Percentiles rank a stretch among this genome's conserved stretches.
phyloP scores from a whole-genome alignment of 2,329 filamentous ascomycete genomes.

The Alternaria rosae region DNA sequence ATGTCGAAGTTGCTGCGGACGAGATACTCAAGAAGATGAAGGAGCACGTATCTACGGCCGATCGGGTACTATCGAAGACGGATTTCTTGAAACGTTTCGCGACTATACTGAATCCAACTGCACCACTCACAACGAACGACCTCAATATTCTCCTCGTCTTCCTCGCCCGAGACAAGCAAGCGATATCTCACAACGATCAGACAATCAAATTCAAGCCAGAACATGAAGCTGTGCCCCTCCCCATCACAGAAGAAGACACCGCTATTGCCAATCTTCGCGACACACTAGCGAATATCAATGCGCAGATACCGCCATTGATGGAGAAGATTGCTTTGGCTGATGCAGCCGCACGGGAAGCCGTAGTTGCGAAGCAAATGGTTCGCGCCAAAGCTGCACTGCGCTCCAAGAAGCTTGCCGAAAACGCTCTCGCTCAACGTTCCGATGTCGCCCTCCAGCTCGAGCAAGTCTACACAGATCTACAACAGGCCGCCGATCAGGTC shows the following conservation, averaged over 20 bases:
- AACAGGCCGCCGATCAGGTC: conserved; percentile 84
- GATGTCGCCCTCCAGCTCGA: conserved; percentile 82
- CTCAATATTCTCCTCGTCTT: conserved; percentile 73
- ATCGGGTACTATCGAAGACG: conserved; percentile 45
- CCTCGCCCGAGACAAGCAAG: conserved; percentile 67
- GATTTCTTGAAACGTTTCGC: conserved; percentile 47
- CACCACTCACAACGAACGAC: conserved; percentile 61
- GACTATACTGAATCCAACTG: conserved; percentile 32
- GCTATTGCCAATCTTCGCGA: conserved; percentile 82
- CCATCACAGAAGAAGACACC: conserved; percentile 78
- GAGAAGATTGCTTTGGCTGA: conserved; percentile 60
- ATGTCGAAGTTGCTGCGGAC: conserved; percentile 64
- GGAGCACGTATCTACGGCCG: conserved; percentile 42
- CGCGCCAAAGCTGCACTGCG: conserved; percentile 80
- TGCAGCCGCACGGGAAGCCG: conserved; percentile 70
- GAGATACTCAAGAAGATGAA: conserved; percentile 49
- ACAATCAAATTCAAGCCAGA: conserved; percentile 71
- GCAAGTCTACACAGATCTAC: conserved; percentile 80
- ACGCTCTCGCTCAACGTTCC: conserved; percentile 73
- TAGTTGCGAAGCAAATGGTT: conserved; percentile 74
- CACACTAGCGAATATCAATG: conserved; percentile 72
- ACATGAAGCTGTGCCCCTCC: conserved; percentile 51
- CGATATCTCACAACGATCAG: conserved; percentile 80
- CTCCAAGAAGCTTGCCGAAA: conserved; percentile 82
- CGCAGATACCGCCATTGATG: conserved; percentile 71